Percentiles rank a stretch among this genome's conserved stretches.
Evolutionary conservation across 2,329 filamentous ascomycete species (phyloP).

Genomic region (Sarocladium oryzae): DNA sequence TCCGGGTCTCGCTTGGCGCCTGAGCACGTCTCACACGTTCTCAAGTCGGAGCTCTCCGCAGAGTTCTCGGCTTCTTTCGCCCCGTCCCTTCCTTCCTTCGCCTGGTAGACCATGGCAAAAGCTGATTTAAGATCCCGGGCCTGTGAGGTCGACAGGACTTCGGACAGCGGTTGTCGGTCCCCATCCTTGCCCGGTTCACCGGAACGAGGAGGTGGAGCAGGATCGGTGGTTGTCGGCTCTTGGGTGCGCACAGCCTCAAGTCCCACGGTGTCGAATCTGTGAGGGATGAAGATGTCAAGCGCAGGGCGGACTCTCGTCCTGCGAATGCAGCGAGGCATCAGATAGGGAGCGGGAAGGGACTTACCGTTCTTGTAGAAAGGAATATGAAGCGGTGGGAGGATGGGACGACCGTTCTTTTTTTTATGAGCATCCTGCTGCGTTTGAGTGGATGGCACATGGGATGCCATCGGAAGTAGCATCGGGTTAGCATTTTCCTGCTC

Average conservation of each 20-base stretch:
- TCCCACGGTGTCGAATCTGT: not conserved
- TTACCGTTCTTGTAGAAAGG: not conserved
- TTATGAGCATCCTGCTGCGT: no score
- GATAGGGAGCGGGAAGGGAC: not conserved
- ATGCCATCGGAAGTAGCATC: no score
- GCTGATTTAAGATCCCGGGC: not conserved
- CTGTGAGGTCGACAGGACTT: not conserved
- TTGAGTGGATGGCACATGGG: no score
- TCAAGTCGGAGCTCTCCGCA: not conserved
- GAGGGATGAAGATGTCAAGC: not conserved
- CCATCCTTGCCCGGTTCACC: no score
- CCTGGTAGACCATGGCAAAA: not conserved
- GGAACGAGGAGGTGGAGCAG: no score
- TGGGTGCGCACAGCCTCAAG: not conserved
- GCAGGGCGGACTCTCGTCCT: not conserved
- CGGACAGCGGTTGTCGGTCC: not conserved
- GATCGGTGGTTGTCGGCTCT: no score
- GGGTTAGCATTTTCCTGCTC: no score
- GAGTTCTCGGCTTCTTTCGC: not conserved
- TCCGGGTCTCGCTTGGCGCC: not conserved
- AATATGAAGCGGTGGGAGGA: not conserved
- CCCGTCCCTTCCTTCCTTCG: not conserved
- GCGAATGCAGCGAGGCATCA: not conserved
- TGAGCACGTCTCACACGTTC: not conserved
- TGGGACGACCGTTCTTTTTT: not conserved